Conservation (phyloP, 1,284 basidiomycete genomes). For the Flammula alnicola region DNA sequence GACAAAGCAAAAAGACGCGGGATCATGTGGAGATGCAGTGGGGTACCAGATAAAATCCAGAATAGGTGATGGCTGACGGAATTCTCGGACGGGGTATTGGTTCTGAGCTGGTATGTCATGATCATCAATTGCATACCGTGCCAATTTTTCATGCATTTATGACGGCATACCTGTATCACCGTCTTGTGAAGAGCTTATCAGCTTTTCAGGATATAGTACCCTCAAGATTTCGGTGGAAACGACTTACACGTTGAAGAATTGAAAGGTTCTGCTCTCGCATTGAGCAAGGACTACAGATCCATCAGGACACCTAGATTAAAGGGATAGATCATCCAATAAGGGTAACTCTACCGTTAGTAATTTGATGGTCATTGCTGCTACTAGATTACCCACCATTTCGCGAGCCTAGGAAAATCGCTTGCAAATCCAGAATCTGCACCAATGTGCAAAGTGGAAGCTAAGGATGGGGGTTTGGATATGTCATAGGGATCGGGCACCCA, state of each 20-base stretch:
- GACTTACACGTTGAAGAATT: slow-evolving; percentile 49
- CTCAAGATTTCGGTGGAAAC: no score
- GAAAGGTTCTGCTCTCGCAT: slow-evolving; percentile 64
- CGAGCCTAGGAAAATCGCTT: no score
- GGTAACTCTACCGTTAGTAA: no score
- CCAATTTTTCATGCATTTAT: background rate
- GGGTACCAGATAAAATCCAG: slow-evolving; percentile 86
- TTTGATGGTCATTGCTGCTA: no score
- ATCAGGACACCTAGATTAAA: slow-evolving; percentile 60
- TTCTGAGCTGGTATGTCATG: background rate
- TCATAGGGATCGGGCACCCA: no score
- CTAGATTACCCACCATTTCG: slow-evolving; percentile 9
- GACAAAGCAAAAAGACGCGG: slow-evolving; percentile 79
- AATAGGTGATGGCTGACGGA: slow-evolving; percentile 68
- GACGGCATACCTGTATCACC: background rate
- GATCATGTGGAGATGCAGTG: slow-evolving; percentile 58
- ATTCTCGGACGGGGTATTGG: slow-evolving; percentile 19
- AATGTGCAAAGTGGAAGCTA: no score
- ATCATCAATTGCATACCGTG: background rate
- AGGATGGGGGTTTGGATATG: no score
- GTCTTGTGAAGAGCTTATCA: background rate
- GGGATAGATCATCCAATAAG: no score
- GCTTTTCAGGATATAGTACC: no score
- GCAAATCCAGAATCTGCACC: no score
- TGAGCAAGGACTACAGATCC: slow-evolving; percentile 62